Percentiles rank a stretch among this genome's conserved stretches.
phyloP scores from a whole-genome alignment of 768 basidiomycete genomes.

The Leccinum fibrillosum region DNA sequence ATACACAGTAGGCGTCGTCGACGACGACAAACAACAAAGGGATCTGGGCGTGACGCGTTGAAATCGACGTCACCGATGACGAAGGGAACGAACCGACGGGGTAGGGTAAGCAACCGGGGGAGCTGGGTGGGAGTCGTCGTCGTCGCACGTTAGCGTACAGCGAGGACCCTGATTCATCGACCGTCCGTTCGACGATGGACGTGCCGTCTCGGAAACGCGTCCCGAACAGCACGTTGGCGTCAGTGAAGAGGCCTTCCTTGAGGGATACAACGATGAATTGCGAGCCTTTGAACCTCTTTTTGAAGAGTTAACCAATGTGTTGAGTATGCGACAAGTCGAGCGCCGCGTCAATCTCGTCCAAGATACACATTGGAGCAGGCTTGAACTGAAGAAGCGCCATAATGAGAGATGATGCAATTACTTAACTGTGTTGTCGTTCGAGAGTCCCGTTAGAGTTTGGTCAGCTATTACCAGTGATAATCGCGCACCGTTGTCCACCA shows the following conservation, averaged over 20 bases:
- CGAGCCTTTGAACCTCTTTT: constrained; percentile 95
- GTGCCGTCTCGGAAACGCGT: constrained; percentile 94
- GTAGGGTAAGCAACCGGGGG: no score
- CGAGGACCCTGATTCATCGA: constrained; percentile 30
- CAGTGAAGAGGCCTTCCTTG: constrained; percentile 96
- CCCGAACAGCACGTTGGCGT: constrained; percentile 93
- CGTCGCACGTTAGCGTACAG: no score
- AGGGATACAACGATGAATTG: constrained; percentile 98
- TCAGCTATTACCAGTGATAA: neutral
- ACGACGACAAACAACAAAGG: no score
- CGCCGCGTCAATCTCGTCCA: constrained; percentile 98
- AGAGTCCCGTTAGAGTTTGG: constrained; percentile 1
- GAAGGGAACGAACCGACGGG: no score
- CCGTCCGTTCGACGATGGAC: constrained; percentile 81
- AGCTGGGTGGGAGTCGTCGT: no score
- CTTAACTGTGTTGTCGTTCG: constrained; percentile 55
- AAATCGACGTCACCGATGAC: no score
- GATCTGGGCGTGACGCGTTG: no score
- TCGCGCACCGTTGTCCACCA: constrained; percentile 86
- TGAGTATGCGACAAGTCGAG: constrained; percentile 95
- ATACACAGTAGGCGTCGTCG: no score
- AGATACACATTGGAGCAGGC: constrained; percentile 98
- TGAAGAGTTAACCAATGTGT: constrained; percentile 96
- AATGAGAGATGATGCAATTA: constrained; percentile 96
- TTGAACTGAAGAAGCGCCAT: constrained; percentile 99